These are phyloP conservation scores for Cryphonectria carpinicola DNA, from an alignment of 2,329 filamentous ascomycete genomes.

Conservation along the genomic window DNA sequence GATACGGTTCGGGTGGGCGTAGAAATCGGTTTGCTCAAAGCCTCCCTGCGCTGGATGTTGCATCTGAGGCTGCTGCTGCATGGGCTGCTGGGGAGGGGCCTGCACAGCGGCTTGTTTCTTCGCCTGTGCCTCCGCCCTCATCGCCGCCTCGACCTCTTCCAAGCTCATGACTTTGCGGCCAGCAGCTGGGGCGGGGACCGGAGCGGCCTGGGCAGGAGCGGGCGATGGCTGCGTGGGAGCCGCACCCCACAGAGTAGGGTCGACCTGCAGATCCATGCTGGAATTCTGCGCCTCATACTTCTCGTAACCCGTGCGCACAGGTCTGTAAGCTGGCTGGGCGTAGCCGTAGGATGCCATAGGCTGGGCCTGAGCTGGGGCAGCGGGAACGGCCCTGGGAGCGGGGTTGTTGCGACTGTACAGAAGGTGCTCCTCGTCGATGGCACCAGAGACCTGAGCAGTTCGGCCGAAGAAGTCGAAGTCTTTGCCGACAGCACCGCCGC, in stretches of 20 bases:
- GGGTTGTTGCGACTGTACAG: slow-evolving; percentile 79
- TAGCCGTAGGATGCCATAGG: slow-evolving; percentile 43
- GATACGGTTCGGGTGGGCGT: slow-evolving; percentile 22
- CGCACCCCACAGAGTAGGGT: slow-evolving; percentile 90
- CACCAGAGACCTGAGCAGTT: slow-evolving; percentile 83
- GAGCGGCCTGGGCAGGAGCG: slow-evolving; percentile 36
- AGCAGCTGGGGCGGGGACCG: slow-evolving; percentile 40
- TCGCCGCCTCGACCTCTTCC: slow-evolving; percentile 94
- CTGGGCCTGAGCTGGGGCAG: slow-evolving; percentile 36
- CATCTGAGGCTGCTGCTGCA: slow-evolving; percentile 33
- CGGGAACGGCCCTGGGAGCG: slow-evolving; percentile 49
- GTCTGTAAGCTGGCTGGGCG: slow-evolving; percentile 54
- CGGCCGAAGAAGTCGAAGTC: slow-evolving; percentile 98
- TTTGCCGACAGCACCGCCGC: slow-evolving; percentile 69
- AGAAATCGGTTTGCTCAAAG: slow-evolving; percentile 24
- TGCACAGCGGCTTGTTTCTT: slow-evolving; percentile 51
- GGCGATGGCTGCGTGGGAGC: slow-evolving; percentile 56
- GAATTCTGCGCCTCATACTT: slow-evolving; percentile 85
- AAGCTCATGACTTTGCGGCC: slow-evolving; percentile 87
- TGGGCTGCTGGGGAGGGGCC: slow-evolving; percentile 34
- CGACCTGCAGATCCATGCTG: slow-evolving; percentile 87
- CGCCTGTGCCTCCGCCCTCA: slow-evolving; percentile 67
- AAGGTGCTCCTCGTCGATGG: slow-evolving; percentile 88
- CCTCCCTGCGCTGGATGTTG: slow-evolving; percentile 28
- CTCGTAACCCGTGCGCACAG: slow-evolving; percentile 83